Evolutionary conservation across 495 filamentous ascomycete genomes (phyloP).

Genomic region (Aspergillus nidulans): DNA sequence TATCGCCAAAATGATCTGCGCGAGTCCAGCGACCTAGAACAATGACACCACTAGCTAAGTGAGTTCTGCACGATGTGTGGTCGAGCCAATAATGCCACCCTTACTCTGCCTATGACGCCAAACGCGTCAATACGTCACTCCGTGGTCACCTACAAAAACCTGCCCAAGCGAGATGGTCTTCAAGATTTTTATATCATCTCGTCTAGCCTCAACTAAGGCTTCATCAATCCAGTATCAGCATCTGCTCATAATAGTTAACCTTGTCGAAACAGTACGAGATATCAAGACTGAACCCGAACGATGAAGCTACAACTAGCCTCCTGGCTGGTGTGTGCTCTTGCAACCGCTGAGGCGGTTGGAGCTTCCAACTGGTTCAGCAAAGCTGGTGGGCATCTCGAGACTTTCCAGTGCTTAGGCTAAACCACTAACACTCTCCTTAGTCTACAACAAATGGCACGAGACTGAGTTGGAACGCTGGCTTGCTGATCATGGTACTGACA

Average conservation of each 20-base stretch:
- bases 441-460: slow-evolving; percentile 98
- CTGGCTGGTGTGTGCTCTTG: slow-evolving; percentile 65
- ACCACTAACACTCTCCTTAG: slow-evolving; percentile 38
- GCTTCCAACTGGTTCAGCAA: slow-evolving; percentile 79
- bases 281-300: slow-evolving; percentile 15
- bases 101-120: slow-evolving; percentile 22
- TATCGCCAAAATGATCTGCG: neutral
- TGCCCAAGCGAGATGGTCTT: too few relatives aligned
- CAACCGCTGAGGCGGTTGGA: slow-evolving; percentile 58
- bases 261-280: neutral
- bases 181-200: neutral
- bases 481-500: slow-evolving; percentile 62
- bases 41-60: slow-evolving; percentile 2
- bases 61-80: slow-evolving; percentile 1
- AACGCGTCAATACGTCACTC: slow-evolving; percentile 38
- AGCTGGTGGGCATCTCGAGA: slow-evolving; percentile 56
- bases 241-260: neutral
- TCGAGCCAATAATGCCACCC: slow-evolving; percentile 6
- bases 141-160: slow-evolving; percentile 30
- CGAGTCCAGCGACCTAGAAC: neutral
- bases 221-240: neutral
- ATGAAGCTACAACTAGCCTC: slow-evolving; percentile 73
- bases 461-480: slow-evolving; percentile 97
- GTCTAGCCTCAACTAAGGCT: neutral
- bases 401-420: neutral